Percentiles rank a stretch among this genome's conserved stretches.
These are phyloP conservation scores for Boletus sp. DNA, from an alignment of 768 basidiomycete genomes.

Conservation along the genomic window DNA sequence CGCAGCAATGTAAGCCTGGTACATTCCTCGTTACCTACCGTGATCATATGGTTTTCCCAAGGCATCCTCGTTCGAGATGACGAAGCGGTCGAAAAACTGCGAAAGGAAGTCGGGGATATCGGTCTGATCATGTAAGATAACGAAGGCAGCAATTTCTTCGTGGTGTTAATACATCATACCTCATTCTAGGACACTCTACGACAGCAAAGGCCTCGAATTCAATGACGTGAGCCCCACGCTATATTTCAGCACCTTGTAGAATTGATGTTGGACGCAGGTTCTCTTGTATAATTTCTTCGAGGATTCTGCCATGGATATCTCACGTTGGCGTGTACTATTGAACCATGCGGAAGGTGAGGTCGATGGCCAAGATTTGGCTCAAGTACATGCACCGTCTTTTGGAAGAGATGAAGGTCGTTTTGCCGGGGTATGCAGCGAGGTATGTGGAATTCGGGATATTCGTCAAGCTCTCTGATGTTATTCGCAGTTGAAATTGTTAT, in stretches of 20 bases:
- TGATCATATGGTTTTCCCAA: constrained; percentile 19
- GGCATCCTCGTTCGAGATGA: constrained; percentile 71
- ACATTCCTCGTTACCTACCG: not conserved
- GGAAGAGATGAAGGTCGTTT: constrained; percentile 43
- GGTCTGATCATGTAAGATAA: constrained; percentile 53
- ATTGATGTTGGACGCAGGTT: constrained; percentile 41
- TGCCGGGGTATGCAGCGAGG: constrained; percentile 57
- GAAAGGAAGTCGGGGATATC: constrained; percentile 52
- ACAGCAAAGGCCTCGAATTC: constrained; percentile 31
- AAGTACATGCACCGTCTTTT: constrained; percentile 42
- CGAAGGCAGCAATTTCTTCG: not conserved
- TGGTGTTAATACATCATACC: not conserved
- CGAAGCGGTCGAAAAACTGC: constrained; percentile 43
- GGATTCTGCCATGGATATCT: constrained; percentile 48
- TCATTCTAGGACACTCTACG: constrained; percentile 28
- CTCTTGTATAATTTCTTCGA: constrained; percentile 74
- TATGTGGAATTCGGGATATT: constrained; percentile 20
- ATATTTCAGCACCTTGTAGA: not conserved
- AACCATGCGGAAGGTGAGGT: constrained; percentile 35
- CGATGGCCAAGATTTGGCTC: constrained; percentile 8
- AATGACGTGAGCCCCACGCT: constrained; percentile 11
- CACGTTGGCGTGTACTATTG: constrained; percentile 61
- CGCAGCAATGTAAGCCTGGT: constrained; percentile 54
- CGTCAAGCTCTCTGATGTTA: not conserved
- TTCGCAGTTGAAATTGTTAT: constrained; percentile 58